Conservation (phyloP, 2,329 filamentous ascomycete species). For the Diaporthe batatas region DNA sequence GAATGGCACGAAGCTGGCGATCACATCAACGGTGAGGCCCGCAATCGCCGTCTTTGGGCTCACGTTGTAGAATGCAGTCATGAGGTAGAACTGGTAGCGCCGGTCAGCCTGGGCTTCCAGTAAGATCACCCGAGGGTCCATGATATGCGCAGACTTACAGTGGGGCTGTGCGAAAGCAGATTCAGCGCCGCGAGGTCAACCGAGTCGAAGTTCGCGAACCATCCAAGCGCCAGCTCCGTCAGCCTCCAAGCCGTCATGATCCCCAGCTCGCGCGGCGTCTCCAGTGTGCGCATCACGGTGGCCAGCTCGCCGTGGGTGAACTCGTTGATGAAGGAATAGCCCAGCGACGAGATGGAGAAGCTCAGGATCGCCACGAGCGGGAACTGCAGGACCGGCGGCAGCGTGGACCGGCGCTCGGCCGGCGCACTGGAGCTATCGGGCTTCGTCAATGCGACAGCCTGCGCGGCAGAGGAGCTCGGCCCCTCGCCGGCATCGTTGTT, state of each 20-base stretch:
- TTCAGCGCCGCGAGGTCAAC: slow-evolving; percentile 76
- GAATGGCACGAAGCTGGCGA: slow-evolving; percentile 80
- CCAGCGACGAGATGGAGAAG: slow-evolving; percentile 72
- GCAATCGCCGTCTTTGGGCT: slow-evolving; percentile 70
- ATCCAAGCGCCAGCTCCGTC: slow-evolving; percentile 79
- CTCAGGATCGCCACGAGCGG: slow-evolving; percentile 66
- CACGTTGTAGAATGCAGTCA: slow-evolving; percentile 83
- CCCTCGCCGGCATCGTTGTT: slow-evolving; percentile 36
- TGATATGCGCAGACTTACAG: slow-evolving; percentile 59
- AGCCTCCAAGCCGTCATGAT: slow-evolving; percentile 66
- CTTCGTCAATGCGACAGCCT: slow-evolving; percentile 16
- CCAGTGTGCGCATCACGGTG: slow-evolving; percentile 72
- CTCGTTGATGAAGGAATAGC: slow-evolving; percentile 73
- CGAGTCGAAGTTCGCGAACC: slow-evolving; percentile 81
- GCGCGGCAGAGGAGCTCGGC: slow-evolving; percentile 16
- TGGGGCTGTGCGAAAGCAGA: slow-evolving; percentile 80
- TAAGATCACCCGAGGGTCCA: neutral
- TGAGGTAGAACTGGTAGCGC: slow-evolving; percentile 74
- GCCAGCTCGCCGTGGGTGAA: slow-evolving; percentile 76
- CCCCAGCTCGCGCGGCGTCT: slow-evolving; percentile 72
- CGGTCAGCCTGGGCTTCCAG: slow-evolving; percentile 40
- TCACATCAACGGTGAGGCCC: slow-evolving; percentile 75
- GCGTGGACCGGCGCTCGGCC: slow-evolving; percentile 48
- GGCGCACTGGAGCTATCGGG: slow-evolving; percentile 6
- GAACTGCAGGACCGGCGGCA: slow-evolving; percentile 64